A percentile compares a stretch with the other conserved stretches of the same genome.
Conservation (phyloP, 2,329 filamentous ascomycete genomes). For the Trichoderma sp. region DNA sequence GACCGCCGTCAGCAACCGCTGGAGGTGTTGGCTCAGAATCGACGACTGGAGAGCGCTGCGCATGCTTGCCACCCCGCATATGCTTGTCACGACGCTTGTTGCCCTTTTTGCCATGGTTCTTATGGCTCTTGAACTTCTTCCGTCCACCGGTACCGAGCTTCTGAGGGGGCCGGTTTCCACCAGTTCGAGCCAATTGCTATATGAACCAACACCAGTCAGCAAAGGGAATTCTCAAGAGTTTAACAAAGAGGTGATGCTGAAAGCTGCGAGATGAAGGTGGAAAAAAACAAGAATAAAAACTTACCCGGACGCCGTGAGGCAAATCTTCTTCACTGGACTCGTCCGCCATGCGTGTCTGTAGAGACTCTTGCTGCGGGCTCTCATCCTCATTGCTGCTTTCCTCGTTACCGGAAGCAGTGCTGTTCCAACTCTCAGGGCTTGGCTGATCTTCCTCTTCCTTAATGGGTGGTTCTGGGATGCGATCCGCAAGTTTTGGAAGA, state of each 20-base stretch:
- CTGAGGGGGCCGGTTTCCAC: constrained; percentile 22
- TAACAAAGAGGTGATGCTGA: not conserved
- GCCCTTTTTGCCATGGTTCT: constrained; percentile 48
- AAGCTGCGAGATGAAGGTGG: not conserved
- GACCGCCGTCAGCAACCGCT: constrained; percentile 48
- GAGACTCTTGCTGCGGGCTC: constrained; percentile 29
- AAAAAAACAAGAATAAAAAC: not conserved
- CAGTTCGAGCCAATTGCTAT: constrained; percentile 19
- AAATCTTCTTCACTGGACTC: constrained; percentile 53
- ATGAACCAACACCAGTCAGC: not conserved
- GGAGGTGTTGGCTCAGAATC: constrained; percentile 38
- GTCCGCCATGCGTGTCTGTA: constrained; percentile 55
- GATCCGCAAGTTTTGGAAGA: constrained; percentile 52
- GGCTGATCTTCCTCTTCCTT: constrained; percentile 48
- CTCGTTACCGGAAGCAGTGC: constrained; percentile 47
- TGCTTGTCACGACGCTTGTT: constrained; percentile 48
- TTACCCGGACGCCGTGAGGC: constrained; percentile 28
- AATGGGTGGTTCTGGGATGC: constrained; percentile 38
- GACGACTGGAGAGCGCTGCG: constrained; percentile 31
- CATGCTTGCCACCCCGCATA: constrained; percentile 36
- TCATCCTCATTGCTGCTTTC: constrained; percentile 53
- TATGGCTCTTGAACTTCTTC: constrained; percentile 47
- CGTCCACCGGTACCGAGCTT: constrained; percentile 36
- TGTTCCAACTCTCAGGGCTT: constrained; percentile 47
- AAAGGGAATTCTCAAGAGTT: not conserved